A percentile compares a stretch with the other conserved stretches of the same genome.
These are phyloP conservation scores for Phytopythium mirpurense DNA, from an alignment of 352 stramenopile genomes.

Conservation along the genomic window DNA sequence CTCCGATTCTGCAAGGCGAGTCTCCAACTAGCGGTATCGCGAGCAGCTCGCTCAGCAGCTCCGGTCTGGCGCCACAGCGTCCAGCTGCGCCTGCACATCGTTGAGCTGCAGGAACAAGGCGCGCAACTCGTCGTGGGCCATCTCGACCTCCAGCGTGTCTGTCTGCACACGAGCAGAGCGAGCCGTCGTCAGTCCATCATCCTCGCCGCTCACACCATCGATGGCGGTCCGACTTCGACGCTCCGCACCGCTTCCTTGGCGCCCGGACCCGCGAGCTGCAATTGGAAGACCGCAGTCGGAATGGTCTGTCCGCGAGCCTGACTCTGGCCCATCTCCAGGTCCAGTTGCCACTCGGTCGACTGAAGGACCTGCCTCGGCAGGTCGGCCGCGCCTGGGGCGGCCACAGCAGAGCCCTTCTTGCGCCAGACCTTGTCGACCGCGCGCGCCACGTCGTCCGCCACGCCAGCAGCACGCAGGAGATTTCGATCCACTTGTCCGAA, in stretches of 20 bases:
- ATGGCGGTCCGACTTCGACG: too few species aligned
- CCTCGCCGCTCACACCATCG: not conserved
- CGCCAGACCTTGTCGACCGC: conserved; percentile 50
- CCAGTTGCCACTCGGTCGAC: conserved; percentile 42
- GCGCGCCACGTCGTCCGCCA: conserved; percentile 20
- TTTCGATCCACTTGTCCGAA: conserved; percentile 33
- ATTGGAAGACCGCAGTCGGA: conserved; percentile 49
- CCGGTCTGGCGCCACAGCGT: too few species aligned
- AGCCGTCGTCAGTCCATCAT: not conserved
- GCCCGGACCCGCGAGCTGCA: conserved; percentile 21
- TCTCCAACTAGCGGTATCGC: too few species aligned
- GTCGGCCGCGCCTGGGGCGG: conserved; percentile 7
- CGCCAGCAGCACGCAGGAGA: conserved; percentile 17
- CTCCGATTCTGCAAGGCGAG: too few species aligned
- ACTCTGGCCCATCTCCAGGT: conserved; percentile 49
- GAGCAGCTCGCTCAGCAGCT: too few species aligned
- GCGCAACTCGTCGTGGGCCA: conserved; percentile 50
- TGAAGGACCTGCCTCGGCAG: conserved; percentile 21
- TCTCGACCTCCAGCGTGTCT: conserved; percentile 49
- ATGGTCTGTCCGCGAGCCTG: conserved; percentile 31
- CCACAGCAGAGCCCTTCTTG: conserved; percentile 35
- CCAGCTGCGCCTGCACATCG: conserved; percentile 43
- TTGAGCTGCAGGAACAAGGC: conserved; percentile 62
- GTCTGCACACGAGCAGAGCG: conserved; percentile 12
- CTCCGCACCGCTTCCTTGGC: not conserved